Conservation (phyloP, 148 eudicot genomes). For the Silene uniflora region DNA sequence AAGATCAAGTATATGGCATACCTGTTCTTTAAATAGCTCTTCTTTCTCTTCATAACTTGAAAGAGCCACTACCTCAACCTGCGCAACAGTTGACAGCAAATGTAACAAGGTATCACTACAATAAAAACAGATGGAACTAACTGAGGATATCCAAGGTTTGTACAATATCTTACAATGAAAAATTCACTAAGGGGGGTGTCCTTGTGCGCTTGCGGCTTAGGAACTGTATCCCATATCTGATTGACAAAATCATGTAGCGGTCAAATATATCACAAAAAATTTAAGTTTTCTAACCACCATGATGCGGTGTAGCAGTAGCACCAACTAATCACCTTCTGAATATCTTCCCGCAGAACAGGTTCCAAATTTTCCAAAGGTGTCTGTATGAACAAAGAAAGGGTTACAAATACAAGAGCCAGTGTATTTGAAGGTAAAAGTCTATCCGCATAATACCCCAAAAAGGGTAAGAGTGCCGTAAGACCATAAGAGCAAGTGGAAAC, state of each 20-base stretch:
- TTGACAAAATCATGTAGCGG: neutral
- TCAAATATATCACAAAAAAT: no score
- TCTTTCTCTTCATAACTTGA: constrained; percentile 97
- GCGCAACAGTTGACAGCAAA: constrained; percentile 21
- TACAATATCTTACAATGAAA: constrained; percentile 69
- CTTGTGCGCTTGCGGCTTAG: constrained; percentile 92
- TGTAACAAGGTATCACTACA: constrained; percentile 12
- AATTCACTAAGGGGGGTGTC: constrained; percentile 91
- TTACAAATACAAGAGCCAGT: neutral
- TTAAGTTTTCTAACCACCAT: no score
- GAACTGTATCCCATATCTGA: constrained; percentile 97
- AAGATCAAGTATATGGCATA: constrained; percentile 16
- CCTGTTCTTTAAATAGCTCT: constrained; percentile 95
- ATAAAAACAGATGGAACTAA: neutral
- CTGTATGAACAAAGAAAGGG: constrained; percentile 31
- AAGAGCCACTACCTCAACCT: constrained; percentile 98
- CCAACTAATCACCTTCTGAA: constrained; percentile 67
- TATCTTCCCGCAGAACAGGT: constrained; percentile 91
- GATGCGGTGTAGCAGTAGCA: no score
- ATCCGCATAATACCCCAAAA: neutral
- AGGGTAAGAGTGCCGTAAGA: no score
- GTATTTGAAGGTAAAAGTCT: no score
- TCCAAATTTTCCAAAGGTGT: constrained; percentile 93
- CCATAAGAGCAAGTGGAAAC: constrained; percentile 13
- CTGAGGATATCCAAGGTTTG: neutral